These are phyloP conservation scores for Dissoconium aciculare DNA, from an alignment of 2,329 filamentous ascomycete species.

Conservation along the genomic window DNA sequence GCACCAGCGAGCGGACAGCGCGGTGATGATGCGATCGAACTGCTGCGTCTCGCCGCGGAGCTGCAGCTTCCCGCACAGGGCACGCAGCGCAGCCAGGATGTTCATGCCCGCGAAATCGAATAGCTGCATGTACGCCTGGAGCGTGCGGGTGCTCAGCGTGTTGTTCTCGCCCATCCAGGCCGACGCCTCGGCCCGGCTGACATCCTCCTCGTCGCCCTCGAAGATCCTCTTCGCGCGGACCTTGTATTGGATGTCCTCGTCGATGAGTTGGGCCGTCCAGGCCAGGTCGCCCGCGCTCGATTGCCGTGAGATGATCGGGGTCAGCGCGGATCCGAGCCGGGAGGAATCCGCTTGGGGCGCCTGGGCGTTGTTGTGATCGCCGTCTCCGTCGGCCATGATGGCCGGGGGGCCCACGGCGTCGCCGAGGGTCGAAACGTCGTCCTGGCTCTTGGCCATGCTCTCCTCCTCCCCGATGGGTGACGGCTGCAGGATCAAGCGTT, in stretches of 20 bases:
- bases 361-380: neutral
- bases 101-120: constrained; percentile 76
- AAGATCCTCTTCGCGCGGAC: constrained; percentile 71
- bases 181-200: constrained; percentile 64
- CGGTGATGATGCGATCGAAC: constrained; percentile 82
- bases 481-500: constrained; percentile 18
- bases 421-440: constrained; percentile 8
- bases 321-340: neutral
- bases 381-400: neutral
- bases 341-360: neutral
- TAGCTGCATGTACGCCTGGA: constrained; percentile 76
- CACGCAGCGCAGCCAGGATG: constrained; percentile 62
- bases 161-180: constrained; percentile 69
- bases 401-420: neutral
- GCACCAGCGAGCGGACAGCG: constrained; percentile 82
- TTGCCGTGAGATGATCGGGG: neutral
- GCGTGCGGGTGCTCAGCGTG: constrained; percentile 37
- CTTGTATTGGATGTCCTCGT: constrained; percentile 45
- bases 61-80: constrained; percentile 66
- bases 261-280: constrained; percentile 10
- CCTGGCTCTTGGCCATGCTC: constrained; percentile 9
- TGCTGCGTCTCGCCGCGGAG: constrained; percentile 91
- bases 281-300: neutral
- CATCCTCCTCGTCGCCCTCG: constrained; percentile 68
- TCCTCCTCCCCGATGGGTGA: constrained; percentile 19